Evolutionary conservation across 2,329 filamentous ascomycete genomes (phyloP), one percentile per base, ranked within the genome.

Genomic region (Ophiostoma sp.): DNA sequence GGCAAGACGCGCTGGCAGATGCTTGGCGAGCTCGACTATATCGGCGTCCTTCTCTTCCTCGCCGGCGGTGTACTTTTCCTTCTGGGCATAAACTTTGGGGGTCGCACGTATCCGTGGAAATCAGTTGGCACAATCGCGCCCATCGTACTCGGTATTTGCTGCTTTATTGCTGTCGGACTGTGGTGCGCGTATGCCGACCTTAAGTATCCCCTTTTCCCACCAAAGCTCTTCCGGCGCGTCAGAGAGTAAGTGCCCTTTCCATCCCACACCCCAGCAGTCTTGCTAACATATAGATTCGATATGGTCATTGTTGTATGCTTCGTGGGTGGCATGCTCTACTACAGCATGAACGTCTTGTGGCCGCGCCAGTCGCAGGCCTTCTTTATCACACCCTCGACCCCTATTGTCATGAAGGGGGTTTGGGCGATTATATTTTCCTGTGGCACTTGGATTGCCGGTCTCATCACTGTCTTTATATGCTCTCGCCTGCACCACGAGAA

Each of bases 281-380:
- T 27, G 4, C 49, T 55, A 11, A 55, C 18, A 55, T 27, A 11
- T 55, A 55, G 49, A 55, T 55, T 76, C 64, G 73, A 73, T 49
- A 74, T 75, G 70, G 71, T 69, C 63, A 68, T 76, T 68, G 73
- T 76, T 9, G 75, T 76, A 0, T 75, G 72, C 63, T 76, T 76
- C 41, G 75, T 76, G 4, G 74, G 73, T 7, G 75, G 75, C 14
- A 76, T 76, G 75, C 71, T 76, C 14, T 74, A 75, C 67, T 76
- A 76, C 69, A 74, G 71, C 66, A 76, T 75, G 73, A 75, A 76
- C 66, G 75, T 76, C 8, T 71, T 76, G 41, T 75, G 74, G 75
- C 75, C 75, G 5, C 72, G 73, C 2, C 74, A 76, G 64, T 64
- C 68, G 78, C 80, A 14, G 79, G 85, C 66, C 77, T 86, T n/a